Evolutionary conservation across 140 eudicot species (phyloP).

Genomic region (Anethum foeniculum): DNA sequence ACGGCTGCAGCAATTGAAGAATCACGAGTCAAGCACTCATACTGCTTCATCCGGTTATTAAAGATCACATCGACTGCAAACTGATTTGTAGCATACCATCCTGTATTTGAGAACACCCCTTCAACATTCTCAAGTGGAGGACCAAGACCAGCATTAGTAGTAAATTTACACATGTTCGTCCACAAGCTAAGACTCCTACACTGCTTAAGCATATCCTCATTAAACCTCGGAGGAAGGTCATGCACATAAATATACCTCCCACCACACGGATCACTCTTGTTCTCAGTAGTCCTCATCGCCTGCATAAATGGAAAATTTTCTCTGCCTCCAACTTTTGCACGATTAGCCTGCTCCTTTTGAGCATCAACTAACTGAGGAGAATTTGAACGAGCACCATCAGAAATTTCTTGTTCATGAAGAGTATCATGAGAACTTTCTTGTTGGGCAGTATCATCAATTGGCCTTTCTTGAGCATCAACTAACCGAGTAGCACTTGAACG

Average conservation of each 20-base stretch:
- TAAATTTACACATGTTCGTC: slow-evolving; percentile 65
- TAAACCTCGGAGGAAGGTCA: slow-evolving; percentile 73
- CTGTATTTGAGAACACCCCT: slow-evolving; percentile 64
- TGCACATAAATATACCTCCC: slow-evolving; percentile 84
- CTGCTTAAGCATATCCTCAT: slow-evolving; percentile 70
- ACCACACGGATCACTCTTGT: slow-evolving; percentile 73
- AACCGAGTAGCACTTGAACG: neutral
- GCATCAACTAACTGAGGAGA: neutral
- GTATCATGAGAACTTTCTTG: neutral
- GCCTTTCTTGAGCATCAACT: neutral
- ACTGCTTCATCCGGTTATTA: slow-evolving; percentile 64
- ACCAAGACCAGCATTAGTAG: slow-evolving; percentile 73
- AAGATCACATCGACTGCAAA: slow-evolving; percentile 75
- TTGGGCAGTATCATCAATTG: neutral
- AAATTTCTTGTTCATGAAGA: neutral
- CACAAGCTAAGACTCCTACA: slow-evolving; percentile 57
- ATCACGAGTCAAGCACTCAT: slow-evolving; percentile 76
- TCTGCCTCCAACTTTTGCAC: neutral
- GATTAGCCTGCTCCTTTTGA: neutral
- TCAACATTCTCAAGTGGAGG: slow-evolving; percentile 54
- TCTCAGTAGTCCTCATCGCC: slow-evolving; percentile 64
- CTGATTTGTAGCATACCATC: slow-evolving; percentile 86
- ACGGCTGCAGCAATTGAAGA: slow-evolving; percentile 78
- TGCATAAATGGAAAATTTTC: slow-evolving; percentile 41
- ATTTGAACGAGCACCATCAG: neutral